Evolutionary conservation across 139 green algal genomes (phyloP), one percentile per base, ranked within the genome.

Genomic region (Closterium sp.): DNA sequence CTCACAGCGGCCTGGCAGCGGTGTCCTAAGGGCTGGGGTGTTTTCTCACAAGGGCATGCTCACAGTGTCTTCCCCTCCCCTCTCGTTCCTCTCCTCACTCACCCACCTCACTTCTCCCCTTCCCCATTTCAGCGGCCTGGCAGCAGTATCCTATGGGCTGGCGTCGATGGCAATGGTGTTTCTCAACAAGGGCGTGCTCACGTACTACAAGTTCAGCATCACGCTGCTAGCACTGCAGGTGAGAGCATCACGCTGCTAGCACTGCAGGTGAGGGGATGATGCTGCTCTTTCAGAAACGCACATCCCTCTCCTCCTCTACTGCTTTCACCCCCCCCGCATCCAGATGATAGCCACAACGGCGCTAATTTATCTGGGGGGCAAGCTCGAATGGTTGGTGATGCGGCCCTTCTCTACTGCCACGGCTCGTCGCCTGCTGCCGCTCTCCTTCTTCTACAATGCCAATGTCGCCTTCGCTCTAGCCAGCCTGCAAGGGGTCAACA

Each of bases 401-500:
- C 33, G 66, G 90, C 91, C 91, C 2, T 94, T 90, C 35, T 30
- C 43, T 4, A 2, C 3, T 5, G 25, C 23, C n/a, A 90, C 28
- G 28, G 86, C 84, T 21, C 34, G 87, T 9, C 30, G 33, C 0
- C 86, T 94, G 28, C 23, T 92, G 36, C 94, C 93, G 1, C 55
- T 95, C n/a, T 87, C 83, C 21, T 55, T 95, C 35, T 91, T 95
- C 85, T 95, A 95, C 87, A 95, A 95, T 35, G 94, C 93, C 23
- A 95, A 95, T 90, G 93, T 94, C 9, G 94, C 88, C 3, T 95
- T 94, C 35, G 93, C 93, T 3, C 93, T 95, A 7, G 90, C 90
- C 21, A 76, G 43, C 19, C 89, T 96, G 35, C n/a, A 84, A 8
- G 89, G 64, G 32, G 33, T 96, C 64, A 94, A 92, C 93, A 92